Percentiles rank a stretch among this genome's conserved stretches.
Evolutionary conservation across 176 grass and related monocot species (phyloP).

Genomic region (Oryza coarctata): DNA sequence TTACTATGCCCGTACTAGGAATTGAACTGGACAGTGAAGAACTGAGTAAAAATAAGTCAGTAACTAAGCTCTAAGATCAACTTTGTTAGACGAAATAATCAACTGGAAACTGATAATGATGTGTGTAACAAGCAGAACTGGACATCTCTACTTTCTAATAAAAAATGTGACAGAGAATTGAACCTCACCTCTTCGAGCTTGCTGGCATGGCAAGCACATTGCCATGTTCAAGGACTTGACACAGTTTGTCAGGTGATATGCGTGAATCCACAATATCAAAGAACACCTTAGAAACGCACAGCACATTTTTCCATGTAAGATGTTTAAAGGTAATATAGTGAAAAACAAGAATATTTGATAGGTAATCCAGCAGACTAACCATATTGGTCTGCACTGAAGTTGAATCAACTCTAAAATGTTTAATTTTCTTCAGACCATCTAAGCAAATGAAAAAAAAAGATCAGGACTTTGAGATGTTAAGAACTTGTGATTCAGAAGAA

Average conservation of each 20-base stretch:
- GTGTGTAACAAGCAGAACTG: background rate
- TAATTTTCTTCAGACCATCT: slow-evolving; percentile 85
- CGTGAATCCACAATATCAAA: slow-evolving; percentile 61
- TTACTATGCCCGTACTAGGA: background rate
- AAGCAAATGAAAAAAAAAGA: background rate
- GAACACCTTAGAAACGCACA: slow-evolving; percentile 52
- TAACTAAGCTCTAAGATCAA: background rate
- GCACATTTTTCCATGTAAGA: background rate
- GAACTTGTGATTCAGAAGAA: background rate
- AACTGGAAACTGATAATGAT: background rate
- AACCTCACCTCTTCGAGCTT: slow-evolving; percentile 60
- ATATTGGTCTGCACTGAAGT: slow-evolving; percentile 82
- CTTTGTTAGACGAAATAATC: background rate
- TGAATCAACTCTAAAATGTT: slow-evolving; percentile 57
- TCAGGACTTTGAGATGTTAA: background rate
- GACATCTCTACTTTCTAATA: background rate
- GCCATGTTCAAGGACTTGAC: slow-evolving; percentile 58
- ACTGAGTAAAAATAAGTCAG: background rate
- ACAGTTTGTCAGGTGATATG: slow-evolving; percentile 62
- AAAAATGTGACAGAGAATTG: background rate
- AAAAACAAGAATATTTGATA: background rate
- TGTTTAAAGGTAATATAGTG: background rate
- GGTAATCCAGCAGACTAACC: slow-evolving; percentile 39
- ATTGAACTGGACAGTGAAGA: background rate
- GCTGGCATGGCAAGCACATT: slow-evolving; percentile 84